Conservation (phyloP, 148 eudicot species). For the Rhododendron ovatum region DNA sequence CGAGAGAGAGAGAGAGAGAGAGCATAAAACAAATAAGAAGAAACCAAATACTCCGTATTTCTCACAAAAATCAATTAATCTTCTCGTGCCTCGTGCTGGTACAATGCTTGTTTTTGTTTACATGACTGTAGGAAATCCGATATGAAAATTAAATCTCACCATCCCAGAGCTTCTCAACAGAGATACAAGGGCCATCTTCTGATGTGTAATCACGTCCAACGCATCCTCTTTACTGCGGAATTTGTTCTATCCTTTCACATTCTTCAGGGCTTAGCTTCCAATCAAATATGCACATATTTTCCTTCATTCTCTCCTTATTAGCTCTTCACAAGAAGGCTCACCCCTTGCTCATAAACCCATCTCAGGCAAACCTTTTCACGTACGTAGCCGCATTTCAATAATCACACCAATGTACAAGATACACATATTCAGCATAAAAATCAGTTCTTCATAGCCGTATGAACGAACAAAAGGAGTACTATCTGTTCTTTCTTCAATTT, state of each 20-base stretch:
- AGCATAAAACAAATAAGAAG: too few species aligned
- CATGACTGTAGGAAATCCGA: neutral
- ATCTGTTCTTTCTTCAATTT: neutral
- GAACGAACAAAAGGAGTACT: too few species aligned
- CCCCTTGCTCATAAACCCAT: conserved; percentile 22
- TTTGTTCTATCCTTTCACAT: conserved; percentile 1
- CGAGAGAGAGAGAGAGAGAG: too few species aligned
- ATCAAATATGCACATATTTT: conserved; percentile 16
- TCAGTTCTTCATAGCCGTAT: too few species aligned
- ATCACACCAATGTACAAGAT: neutral
- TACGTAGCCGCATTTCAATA: neutral
- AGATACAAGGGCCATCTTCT: neutral
- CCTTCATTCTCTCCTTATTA: conserved; percentile 4
- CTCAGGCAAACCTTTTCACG: conserved; percentile 14
- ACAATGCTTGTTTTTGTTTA: neutral
- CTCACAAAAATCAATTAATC: too few species aligned
- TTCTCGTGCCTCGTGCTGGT: too few species aligned
- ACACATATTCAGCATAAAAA: neutral
- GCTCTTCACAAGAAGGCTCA: conserved; percentile 18
- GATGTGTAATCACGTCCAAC: neutral
- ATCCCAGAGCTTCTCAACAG: conserved; percentile 7
- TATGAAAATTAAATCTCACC: neutral
- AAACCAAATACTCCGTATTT: too few species aligned
- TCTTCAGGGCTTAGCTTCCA: conserved; percentile 12
- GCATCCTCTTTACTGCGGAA: neutral